These are phyloP conservation scores for Clitoria ternatea DNA, from an alignment of 306 rosid genomes.

Conservation along the genomic window DNA sequence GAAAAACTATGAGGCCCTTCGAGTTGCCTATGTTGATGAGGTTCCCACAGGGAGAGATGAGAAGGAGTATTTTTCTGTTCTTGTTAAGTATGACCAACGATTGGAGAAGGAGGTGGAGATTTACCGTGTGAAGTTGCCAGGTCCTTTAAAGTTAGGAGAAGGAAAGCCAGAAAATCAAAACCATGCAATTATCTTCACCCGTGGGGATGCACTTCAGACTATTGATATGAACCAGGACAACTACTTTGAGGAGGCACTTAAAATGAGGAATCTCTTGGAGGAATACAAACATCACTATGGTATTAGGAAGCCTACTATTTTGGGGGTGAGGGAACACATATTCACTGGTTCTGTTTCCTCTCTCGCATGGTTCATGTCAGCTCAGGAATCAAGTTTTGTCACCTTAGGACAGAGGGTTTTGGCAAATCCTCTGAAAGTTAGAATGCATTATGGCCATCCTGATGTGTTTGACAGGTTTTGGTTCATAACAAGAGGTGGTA, in stretches of 20 bases:
- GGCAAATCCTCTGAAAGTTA: conserved; percentile 76
- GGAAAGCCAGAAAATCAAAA: conserved; percentile 97
- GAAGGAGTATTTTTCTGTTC: conserved; percentile 72
- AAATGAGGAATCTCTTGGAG: conserved; percentile 76
- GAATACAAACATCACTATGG: conserved; percentile 60
- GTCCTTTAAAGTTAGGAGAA: conserved; percentile 84
- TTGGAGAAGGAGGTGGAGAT: conserved; percentile 76
- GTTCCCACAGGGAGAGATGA: conserved; percentile 59
- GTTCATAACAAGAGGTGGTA: conserved; percentile 83
- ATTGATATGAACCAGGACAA: conserved; percentile 96
- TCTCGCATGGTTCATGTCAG: conserved; percentile 96
- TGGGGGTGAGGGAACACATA: conserved; percentile 89
- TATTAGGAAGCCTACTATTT: conserved; percentile 67
- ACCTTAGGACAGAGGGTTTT: conserved; percentile 87
- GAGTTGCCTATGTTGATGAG: conserved; percentile 89
- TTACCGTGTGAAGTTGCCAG: conserved; percentile 81
- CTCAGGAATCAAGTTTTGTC: conserved; percentile 91
- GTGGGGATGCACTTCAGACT: conserved; percentile 92
- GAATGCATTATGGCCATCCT: conserved; percentile 98
- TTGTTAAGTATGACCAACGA: conserved; percentile 74
- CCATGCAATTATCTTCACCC: conserved; percentile 85
- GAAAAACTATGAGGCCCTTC: conserved; percentile 70
- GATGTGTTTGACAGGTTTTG: conserved; percentile 93
- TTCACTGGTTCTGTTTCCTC: conserved; percentile 94
- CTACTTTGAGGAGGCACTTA: conserved; percentile 93